Conservation (phyloP, 495 filamentous ascomycete genomes). For the Annulohypoxylon maeteangense region DNA sequence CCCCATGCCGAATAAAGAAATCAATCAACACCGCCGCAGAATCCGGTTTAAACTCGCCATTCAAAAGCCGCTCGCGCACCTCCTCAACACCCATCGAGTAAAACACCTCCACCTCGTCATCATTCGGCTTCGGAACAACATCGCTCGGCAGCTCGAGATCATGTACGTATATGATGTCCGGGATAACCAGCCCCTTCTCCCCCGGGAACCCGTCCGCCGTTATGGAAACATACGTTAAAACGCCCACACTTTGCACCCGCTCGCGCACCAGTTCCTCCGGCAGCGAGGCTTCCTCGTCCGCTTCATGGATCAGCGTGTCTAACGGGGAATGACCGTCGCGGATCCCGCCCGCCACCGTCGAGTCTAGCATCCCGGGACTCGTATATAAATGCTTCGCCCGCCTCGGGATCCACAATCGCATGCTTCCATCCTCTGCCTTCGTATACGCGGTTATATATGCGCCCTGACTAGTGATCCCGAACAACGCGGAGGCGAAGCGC, state of each 20-base stretch:
- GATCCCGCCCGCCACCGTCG: slow-evolving; percentile 66
- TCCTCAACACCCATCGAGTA: slow-evolving; percentile 59
- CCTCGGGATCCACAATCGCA: slow-evolving; percentile 64
- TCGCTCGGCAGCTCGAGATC: slow-evolving; percentile 39
- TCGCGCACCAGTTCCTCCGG: slow-evolving; percentile 44
- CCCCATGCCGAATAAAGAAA: slow-evolving; percentile 66
- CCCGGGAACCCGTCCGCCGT: slow-evolving; percentile 42
- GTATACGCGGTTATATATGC: slow-evolving; percentile 63
- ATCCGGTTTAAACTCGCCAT: slow-evolving; percentile 65
- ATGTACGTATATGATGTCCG: slow-evolving; percentile 50
- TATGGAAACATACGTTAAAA: slow-evolving; percentile 55
- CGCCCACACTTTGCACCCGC: slow-evolving; percentile 49
- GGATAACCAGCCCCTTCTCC: slow-evolving; percentile 36
- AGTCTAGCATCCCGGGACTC: slow-evolving; percentile 65
- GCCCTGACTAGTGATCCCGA: slow-evolving; percentile 62
- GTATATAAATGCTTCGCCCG: slow-evolving; percentile 58
- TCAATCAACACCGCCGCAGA: slow-evolving; percentile 61
- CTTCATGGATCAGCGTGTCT: slow-evolving; percentile 64
- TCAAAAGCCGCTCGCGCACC: slow-evolving; percentile 54
- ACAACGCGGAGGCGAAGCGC: slow-evolving; percentile 58
- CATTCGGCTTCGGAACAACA: slow-evolving; percentile 55
- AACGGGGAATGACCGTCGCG: slow-evolving; percentile 54
- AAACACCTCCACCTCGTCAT: slow-evolving; percentile 66
- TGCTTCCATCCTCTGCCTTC: slow-evolving; percentile 30
- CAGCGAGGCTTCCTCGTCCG: slow-evolving; percentile 65